These are phyloP conservation scores for Backusella tarrabulga DNA, from an alignment of 192 early-diverging fungal genomes.

Conservation along the genomic window DNA sequence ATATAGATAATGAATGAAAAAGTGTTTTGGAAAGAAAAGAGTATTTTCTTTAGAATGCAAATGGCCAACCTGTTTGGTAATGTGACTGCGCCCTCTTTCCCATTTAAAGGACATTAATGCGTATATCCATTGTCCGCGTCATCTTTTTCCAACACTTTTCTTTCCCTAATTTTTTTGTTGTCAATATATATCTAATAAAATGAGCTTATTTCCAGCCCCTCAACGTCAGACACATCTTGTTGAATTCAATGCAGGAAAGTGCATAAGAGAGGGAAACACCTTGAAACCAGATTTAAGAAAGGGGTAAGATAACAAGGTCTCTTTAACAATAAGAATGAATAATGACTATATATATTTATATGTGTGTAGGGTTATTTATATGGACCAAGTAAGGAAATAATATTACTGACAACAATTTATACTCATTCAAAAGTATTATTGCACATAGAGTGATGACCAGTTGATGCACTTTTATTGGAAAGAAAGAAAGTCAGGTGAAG, in stretches of 20 bases:
- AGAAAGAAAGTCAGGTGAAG: constrained; percentile 48
- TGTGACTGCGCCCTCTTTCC: neutral
- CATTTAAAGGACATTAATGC: neutral
- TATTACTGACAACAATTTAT: neutral
- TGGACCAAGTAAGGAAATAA: constrained; percentile 49
- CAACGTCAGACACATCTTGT: constrained; percentile 32
- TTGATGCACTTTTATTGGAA: constrained; percentile 84
- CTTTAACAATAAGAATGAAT: neutral
- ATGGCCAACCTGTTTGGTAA: neutral
- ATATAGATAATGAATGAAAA: too few relatives aligned
- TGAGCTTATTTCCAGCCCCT: constrained; percentile 29
- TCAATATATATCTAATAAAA: neutral
- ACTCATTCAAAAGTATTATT: neutral
- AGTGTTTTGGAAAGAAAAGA: too few relatives aligned
- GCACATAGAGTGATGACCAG: constrained; percentile 54
- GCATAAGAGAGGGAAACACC: constrained; percentile 61
- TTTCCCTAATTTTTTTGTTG: neutral
- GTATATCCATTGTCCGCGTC: neutral
- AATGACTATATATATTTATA: neutral
- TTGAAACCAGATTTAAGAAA: constrained; percentile 74
- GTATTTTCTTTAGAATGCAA: neutral
- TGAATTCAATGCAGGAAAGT: constrained; percentile 76
- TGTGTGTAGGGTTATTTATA: constrained; percentile 43
- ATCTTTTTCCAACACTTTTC: neutral
- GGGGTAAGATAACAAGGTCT: constrained; percentile 42